Evolutionary conservation across 2,329 filamentous ascomycete genomes (phyloP).

Genomic region (Fusarium keratoplasticum): DNA sequence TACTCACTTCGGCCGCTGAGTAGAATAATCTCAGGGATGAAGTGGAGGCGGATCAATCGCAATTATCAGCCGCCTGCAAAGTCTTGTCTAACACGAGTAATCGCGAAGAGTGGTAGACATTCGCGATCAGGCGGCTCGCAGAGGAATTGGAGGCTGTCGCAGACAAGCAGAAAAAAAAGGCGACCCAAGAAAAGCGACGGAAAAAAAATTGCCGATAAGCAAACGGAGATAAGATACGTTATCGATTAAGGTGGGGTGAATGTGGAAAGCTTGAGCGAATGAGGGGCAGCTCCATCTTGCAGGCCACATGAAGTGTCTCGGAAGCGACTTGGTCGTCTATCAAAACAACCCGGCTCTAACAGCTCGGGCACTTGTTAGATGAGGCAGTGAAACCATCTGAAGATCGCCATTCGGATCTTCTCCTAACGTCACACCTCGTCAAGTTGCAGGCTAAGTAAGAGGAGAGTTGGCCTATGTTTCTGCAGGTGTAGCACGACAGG

Average conservation of each 20-base stretch:
- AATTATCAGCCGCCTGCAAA: not conserved
- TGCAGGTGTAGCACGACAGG: not conserved
- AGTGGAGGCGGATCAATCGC: not conserved
- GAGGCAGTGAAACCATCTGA: conserved; percentile 1
- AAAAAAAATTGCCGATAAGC: conserved; percentile 48
- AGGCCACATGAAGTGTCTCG: not conserved
- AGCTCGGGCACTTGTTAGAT: not conserved
- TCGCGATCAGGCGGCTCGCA: conserved; percentile 34
- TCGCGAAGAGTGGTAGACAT: conserved; percentile 26
- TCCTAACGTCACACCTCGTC: not conserved
- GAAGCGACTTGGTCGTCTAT: not conserved
- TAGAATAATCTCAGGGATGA: conserved; percentile 2
- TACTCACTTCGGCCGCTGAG: not conserved
- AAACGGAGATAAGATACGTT: conserved; percentile 37
- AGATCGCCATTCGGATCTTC: not conserved
- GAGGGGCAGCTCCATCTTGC: conserved; percentile 10
- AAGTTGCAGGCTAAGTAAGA: not conserved
- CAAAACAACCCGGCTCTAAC: not conserved
- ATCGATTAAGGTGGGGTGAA: conserved; percentile 42
- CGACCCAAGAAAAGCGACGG: not conserved
- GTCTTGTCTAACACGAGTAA: conserved; percentile 15
- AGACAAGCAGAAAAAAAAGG: conserved; percentile 41
- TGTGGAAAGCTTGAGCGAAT: conserved; percentile 19
- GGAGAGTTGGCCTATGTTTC: not conserved
- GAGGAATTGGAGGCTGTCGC: conserved; percentile 47